Conservation (phyloP, 192 early-diverging fungal genomes). For the Backusella westeae region DNA sequence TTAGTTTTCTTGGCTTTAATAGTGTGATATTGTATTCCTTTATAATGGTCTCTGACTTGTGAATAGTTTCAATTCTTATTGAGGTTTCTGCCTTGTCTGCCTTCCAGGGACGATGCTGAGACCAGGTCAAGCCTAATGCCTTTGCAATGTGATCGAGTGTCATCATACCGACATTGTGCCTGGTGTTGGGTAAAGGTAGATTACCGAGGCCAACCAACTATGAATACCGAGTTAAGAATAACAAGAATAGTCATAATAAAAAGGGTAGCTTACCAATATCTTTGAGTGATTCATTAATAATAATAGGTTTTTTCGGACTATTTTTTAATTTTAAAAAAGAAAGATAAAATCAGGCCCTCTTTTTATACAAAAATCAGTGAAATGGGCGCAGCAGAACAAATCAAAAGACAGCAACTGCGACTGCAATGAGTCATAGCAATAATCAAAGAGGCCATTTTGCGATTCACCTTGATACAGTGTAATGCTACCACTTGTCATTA, state of each 20-base stretch:
- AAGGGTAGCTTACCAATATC: background rate
- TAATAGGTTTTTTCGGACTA: background rate
- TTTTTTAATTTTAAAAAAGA: background rate
- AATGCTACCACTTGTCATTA: no score
- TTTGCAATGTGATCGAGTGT: slow-evolving; percentile 55
- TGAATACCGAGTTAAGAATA: background rate
- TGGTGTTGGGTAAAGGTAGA: slow-evolving; percentile 56
- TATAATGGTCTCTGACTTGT: slow-evolving; percentile 24
- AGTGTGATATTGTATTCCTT: slow-evolving; percentile 43
- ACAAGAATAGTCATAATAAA: background rate
- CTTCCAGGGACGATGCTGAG: slow-evolving; percentile 29
- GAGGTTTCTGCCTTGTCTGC: background rate
- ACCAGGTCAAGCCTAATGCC: slow-evolving; percentile 45
- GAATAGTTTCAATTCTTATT: background rate
- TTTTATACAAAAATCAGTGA: background rate
- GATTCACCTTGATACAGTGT: background rate
- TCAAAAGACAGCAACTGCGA: background rate
- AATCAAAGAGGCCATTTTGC: background rate
- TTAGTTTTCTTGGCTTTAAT: slow-evolving; percentile 60
- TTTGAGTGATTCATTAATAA: background rate
- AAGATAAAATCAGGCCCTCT: background rate
- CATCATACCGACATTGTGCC: slow-evolving; percentile 77
- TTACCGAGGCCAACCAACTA: slow-evolving; percentile 76
- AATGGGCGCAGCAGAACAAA: background rate
- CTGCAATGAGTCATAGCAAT: background rate